A percentile compares a stretch with the other conserved stretches of the same genome.
Conservation (phyloP, 108 stramenopile genomes). For the Cylindrotheca closterium region DNA sequence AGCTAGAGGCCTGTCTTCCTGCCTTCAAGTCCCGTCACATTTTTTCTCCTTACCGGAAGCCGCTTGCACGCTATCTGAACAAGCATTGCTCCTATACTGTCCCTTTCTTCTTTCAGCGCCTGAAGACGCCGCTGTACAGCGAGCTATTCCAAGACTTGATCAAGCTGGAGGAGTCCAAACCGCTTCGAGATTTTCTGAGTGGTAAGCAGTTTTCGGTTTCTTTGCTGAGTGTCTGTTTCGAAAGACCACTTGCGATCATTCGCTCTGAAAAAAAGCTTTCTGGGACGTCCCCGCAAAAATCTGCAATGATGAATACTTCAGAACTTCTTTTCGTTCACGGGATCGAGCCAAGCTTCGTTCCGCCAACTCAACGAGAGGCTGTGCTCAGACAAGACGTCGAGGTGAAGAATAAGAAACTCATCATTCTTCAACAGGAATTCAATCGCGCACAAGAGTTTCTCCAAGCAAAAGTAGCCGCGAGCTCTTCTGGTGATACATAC, state of each 20-base stretch:
- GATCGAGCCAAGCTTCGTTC: slow-evolving; percentile 13
- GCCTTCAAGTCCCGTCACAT: slow-evolving; percentile 43
- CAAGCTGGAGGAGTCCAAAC: slow-evolving; percentile 44
- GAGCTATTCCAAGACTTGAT: slow-evolving; percentile 74
- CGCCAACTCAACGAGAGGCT: slow-evolving; percentile 22
- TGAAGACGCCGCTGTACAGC: slow-evolving; percentile 76
- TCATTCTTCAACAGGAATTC: slow-evolving; percentile 45
- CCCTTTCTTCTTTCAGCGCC: slow-evolving; percentile 76
- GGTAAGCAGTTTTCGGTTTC: slow-evolving; percentile 62
- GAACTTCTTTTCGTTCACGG: slow-evolving; percentile 14
- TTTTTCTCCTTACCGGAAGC: slow-evolving; percentile 65
- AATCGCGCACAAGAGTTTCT: slow-evolving; percentile 33
- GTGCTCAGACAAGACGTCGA: slow-evolving; percentile 46
- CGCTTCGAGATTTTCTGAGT: slow-evolving; percentile 59
- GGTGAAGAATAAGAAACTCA: slow-evolving; percentile 54
- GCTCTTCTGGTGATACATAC: slow-evolving; percentile 15
- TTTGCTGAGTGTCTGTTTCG: slow-evolving; percentile 78
- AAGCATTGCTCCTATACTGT: slow-evolving; percentile 63
- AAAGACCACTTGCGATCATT: slow-evolving; percentile 81
- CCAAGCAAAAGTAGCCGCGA: slow-evolving; percentile 20
- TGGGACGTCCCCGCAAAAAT: slow-evolving; percentile 2
- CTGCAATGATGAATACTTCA: slow-evolving; percentile 9
- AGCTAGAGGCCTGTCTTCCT: slow-evolving; percentile 66
- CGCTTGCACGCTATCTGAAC: slow-evolving; percentile 80
- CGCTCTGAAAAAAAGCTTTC: slow-evolving; percentile 66